Base-by-base conservation (phyloP, 129 eudicot species). In the Oenanthe sinensis region DNA sequence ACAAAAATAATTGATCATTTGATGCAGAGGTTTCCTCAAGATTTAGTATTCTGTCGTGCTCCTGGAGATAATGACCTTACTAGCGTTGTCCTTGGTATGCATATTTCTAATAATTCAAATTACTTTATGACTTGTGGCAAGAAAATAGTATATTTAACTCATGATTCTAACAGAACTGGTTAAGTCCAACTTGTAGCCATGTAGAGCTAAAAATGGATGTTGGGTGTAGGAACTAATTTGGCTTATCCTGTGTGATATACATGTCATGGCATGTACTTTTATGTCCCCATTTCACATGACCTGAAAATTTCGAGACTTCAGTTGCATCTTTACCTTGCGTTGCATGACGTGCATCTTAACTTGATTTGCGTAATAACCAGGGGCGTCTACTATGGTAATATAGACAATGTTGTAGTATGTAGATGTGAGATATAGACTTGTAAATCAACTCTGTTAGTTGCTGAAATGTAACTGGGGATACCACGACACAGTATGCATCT, bases 1-100 rank as follows among this genome's bases (percentile, higher is more conserved):
- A 78, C 82, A 0, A 85, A 83, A 80, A 84, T 91, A 54, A 92
- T 95, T 17, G 89, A 90, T 15, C 70, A 87, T 72, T 79, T 95
- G 88, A 87, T 92, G 90, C 69, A 69, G 75, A 88, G 81, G 78
- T 92, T 95, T 76, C 86, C 85, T 85, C 94, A 88, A 82, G 99
- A 95, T 87, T 85, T 95, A 22, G 96, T 92, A 28, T 95, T 95
- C 81, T 90, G 94, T 63, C 94, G 99, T 17, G 97, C 96, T 48
- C 99, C 99, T 2, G 85, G 78, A 60, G 97, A 96, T 85, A 65
- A 81, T 82, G 93, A 86, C 60, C 77, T 96, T 79, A 90, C 97
- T 3, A 86, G 70, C 2, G 88, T 83, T 77, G 86, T 96, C 37
- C 86, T 86, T 78, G 96, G 99, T 95, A 89, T 62, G 89, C 68